Evolutionary conservation across 2,329 filamentous ascomycete species (phyloP).

Genomic region (Pestalotiopsis sp.): DNA sequence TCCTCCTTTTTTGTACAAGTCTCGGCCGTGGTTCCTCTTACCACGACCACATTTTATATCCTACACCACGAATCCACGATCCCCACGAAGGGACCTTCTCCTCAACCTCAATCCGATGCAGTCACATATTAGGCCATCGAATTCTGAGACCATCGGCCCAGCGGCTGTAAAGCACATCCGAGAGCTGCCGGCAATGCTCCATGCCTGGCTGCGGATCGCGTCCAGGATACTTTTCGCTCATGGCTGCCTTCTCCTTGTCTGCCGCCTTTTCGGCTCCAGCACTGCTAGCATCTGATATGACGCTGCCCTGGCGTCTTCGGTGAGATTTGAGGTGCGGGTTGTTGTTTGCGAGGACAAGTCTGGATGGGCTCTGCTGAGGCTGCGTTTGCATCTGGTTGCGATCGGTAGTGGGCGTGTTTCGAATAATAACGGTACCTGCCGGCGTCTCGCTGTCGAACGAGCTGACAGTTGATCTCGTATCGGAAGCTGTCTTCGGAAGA

Average conservation of each 20-base stretch:
- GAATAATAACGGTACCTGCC: conserved; percentile 60
- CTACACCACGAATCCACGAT: neutral
- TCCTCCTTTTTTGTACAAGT: neutral
- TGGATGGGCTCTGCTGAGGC: conserved; percentile 49
- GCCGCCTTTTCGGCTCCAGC: conserved; percentile 42
- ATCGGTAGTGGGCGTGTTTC: conserved; percentile 41
- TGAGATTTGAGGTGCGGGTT: conserved; percentile 87
- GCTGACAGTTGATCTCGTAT: conserved; percentile 11
- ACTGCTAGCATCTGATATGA: conserved; percentile 27
- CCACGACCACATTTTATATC: neutral
- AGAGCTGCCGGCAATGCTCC: conserved; percentile 89
- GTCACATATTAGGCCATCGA: conserved; percentile 55
- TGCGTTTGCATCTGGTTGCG: conserved; percentile 34
- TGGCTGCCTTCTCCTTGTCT: conserved; percentile 48
- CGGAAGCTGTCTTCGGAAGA: conserved; percentile 37
- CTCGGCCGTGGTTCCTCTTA: neutral
- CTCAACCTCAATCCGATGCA: neutral
- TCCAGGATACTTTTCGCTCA: conserved; percentile 58
- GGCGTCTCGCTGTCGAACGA: conserved; percentile 40
- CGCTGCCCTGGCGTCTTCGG: conserved; percentile 61
- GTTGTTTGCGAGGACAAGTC: conserved; percentile 76
- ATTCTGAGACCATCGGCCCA: conserved; percentile 85
- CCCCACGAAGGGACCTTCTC: neutral
- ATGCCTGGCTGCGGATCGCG: conserved; percentile 68
- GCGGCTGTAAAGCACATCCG: conserved; percentile 85